Percentiles rank a stretch among this genome's conserved stretches.
These are phyloP conservation scores for Candida piceae DNA, from an alignment of 805 yeast genomes.

Conservation along the genomic window DNA sequence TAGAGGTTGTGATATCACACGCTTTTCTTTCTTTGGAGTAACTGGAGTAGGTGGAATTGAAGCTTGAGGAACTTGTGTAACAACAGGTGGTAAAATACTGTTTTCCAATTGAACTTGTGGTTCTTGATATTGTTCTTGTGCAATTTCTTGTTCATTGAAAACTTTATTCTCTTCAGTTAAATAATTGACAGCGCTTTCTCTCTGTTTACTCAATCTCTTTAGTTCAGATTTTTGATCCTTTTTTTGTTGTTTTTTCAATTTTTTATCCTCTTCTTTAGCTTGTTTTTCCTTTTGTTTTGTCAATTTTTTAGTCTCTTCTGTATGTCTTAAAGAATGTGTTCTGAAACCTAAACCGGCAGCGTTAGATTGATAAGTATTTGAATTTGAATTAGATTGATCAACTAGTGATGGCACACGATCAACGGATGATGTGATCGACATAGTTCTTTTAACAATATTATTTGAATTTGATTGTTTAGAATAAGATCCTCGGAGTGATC, in stretches of 20 bases:
- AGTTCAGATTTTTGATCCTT: conserved; percentile 21
- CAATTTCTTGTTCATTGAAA: too few relatives aligned
- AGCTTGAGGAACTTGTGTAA: neutral
- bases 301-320: conserved; percentile 11
- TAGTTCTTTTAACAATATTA: conserved; percentile 4
- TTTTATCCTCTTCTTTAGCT: conserved; percentile 18
- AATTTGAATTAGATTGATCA: neutral
- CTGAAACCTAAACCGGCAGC: conserved; percentile 27
- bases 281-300: conserved; percentile 11
- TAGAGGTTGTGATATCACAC: too few relatives aligned
- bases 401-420: conserved; percentile 2
- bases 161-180: too few relatives aligned
- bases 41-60: conserved; percentile 1
- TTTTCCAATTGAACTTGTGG: too few relatives aligned
- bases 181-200: conserved; percentile 20
- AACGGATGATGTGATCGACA: conserved; percentile 10
- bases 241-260: conserved; percentile 16
- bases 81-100: neutral
- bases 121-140: neutral
- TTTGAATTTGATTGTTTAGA: neutral
- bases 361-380: conserved; percentile 20
- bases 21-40: neutral
- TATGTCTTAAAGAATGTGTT: conserved; percentile 26
- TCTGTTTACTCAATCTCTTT: conserved; percentile 20
- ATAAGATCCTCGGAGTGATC: conserved; percentile 1